Conservation (phyloP, 345 rosid genomes). For the Murraya koenigii region DNA sequence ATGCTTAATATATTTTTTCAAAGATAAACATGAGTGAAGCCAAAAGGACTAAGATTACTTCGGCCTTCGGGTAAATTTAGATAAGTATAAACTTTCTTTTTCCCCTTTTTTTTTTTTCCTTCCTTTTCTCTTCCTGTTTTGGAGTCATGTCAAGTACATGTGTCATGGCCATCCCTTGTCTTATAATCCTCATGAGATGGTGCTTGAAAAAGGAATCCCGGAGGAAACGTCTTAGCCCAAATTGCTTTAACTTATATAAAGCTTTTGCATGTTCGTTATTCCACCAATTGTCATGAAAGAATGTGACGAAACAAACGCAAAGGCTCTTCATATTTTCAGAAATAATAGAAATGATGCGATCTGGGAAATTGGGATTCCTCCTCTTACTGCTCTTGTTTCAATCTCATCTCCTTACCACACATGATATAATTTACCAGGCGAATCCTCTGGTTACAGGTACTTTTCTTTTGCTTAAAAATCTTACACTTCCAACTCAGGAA, state of each 20-base stretch:
- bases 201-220: no score
- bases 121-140: no score
- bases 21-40: no score
- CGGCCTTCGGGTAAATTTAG: no score
- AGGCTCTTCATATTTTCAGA: not conserved
- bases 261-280: not conserved
- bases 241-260: not conserved
- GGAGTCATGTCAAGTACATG: no score
- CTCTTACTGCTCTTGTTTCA: conserved; percentile 6
- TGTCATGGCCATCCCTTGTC: no score
- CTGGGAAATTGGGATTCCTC: not conserved
- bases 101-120: no score
- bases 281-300: not conserved
- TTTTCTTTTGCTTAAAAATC: not conserved
- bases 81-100: no score
- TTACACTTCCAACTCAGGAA: not conserved
- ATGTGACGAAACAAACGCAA: not conserved
- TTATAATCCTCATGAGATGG: no score
- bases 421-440: not conserved
- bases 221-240: not conserved
- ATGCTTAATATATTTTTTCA: no score
- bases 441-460: not conserved
- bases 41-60: no score
- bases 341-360: conserved; percentile 20
- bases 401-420: conserved; percentile 11